Percentiles rank a stretch among this genome's conserved stretches.
Evolutionary conservation across 108 stramenopile genomes (phyloP).

Genomic region (Cyclostephanos tholiformis): DNA sequence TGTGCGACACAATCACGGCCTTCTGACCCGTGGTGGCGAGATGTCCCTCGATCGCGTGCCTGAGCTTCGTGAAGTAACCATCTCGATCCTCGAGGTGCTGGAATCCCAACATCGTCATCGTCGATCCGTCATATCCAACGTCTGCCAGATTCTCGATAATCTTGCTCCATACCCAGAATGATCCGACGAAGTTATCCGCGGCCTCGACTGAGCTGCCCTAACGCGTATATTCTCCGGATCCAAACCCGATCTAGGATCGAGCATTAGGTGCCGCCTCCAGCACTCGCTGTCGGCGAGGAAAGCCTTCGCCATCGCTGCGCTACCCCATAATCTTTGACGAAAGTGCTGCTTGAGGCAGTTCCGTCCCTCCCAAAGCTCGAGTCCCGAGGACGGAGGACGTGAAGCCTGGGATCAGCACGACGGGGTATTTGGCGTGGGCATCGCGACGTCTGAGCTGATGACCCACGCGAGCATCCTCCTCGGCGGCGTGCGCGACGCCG

Average conservation of each 20-base stretch:
- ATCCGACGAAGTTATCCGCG: slow-evolving; percentile 84
- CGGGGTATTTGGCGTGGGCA: slow-evolving; percentile 75
- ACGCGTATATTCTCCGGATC: slow-evolving; percentile 79
- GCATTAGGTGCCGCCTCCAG: slow-evolving; percentile 74
- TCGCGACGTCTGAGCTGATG: slow-evolving; percentile 20
- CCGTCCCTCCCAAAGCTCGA: slow-evolving; percentile 89
- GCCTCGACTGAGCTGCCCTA: slow-evolving; percentile 77
- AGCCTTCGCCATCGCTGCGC: slow-evolving; percentile 61
- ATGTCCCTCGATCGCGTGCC: slow-evolving; percentile 73
- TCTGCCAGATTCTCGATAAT: slow-evolving; percentile 85
- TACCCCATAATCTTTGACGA: slow-evolving; percentile 87
- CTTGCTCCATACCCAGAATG: slow-evolving; percentile 81
- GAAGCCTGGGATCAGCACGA: slow-evolving; percentile 90
- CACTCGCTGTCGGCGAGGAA: slow-evolving; percentile 80
- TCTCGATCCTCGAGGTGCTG: slow-evolving; percentile 82
- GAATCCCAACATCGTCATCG: slow-evolving; percentile 79
- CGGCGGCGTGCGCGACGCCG: slow-evolving; percentile 19
- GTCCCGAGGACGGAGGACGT: slow-evolving; percentile 83
- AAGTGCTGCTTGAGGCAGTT: slow-evolving; percentile 79
- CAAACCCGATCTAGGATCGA: slow-evolving; percentile 77
- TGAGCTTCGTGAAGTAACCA: slow-evolving; percentile 83
- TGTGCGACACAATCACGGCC: slow-evolving; percentile 80
- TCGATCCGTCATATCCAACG: slow-evolving; percentile 80
- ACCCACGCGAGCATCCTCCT: slow-evolving; percentile 29
- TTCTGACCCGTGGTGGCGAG: slow-evolving; percentile 68